A percentile compares a stretch with the other conserved stretches of the same genome.
phyloP scores from a whole-genome alignment of 169 alveolate species.

The Cyclospora cayetanensis region DNA sequence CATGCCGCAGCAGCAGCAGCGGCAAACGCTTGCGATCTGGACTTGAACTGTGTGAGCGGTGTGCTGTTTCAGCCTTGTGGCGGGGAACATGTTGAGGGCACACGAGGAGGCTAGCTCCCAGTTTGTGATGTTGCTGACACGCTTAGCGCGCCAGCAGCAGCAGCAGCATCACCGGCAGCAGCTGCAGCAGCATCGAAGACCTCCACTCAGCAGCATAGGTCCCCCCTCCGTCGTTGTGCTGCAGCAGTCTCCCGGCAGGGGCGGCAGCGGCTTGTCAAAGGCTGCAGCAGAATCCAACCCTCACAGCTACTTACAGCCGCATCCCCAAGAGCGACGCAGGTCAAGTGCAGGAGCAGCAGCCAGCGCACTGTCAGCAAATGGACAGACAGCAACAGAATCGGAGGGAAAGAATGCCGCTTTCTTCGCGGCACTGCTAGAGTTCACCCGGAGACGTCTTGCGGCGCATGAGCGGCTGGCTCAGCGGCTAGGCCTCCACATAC shows the following conservation, averaged over 20 bases:
- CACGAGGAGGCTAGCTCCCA: conserved; percentile 43
- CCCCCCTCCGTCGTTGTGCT: conserved; percentile 29
- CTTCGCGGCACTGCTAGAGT: conserved; percentile 35
- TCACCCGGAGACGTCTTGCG: conserved; percentile 4
- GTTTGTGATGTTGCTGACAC: conserved; percentile 41
- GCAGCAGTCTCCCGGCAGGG: conserved; percentile 53
- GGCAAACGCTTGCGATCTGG: background rate
- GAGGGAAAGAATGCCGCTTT: background rate
- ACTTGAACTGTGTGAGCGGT: background rate
- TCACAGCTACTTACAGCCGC: conserved; percentile 20
- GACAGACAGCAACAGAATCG: background rate
- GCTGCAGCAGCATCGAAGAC: conserved; percentile 30
- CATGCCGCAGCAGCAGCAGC: conserved; percentile 26
- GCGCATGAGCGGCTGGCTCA: background rate
- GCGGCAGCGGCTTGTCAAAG: background rate
- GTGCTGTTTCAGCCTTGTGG: conserved; percentile 37
- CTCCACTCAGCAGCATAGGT: conserved; percentile 21
- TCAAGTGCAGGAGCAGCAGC: conserved; percentile 39
- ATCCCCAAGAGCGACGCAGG: conserved; percentile 49
- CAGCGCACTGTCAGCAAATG: background rate
- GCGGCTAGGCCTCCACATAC: conserved; percentile 27
- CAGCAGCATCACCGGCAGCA: conserved; percentile 38
- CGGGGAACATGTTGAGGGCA: conserved; percentile 24
- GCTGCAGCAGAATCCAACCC: conserved; percentile 8
- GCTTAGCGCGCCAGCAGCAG: conserved; percentile 52